Base-by-base conservation (phyloP, 192 early-diverging fungal species). In the Coemansia sp. region DNA sequence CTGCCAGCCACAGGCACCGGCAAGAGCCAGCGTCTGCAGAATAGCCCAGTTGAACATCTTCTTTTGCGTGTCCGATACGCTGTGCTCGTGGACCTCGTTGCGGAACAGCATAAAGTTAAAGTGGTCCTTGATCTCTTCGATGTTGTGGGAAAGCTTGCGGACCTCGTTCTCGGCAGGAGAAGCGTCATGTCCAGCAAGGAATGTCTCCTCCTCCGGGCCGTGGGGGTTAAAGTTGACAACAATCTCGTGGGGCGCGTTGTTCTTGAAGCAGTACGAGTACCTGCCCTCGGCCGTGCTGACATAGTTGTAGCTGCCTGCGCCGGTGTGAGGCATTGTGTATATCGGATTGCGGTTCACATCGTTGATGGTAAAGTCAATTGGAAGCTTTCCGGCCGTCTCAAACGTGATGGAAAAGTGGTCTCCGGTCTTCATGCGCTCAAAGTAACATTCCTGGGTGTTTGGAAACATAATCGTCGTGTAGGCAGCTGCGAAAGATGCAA, bases 51-150 rank as follows among this genome's bases (percentile, higher is more conserved):
- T 49, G 72, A 80, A 80, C 72, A 80, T 80, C 45, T 68, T 67
- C 41, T 49, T 54, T 61, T 80, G 77, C 19, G 77, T 80, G 36
- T 71, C 71, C 10, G 71, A 59, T 29, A 74, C 77, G 63, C 69
- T 74, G 56, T 74, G 67, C 59, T 80, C 71, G 49, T 74, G 77
- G 45, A 80, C 69, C 68, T 80, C 73, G 46, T 80, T 71, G 61
- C 77, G 77, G 73, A 74, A 74, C 65, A 80, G 57, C 77, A 80
- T 80, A 71, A 73, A 70, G 68, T 71, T 67, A 61, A 80, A 80
- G 60, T 80, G 77, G 36, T 80, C 77, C 36, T 50, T 70, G 59
- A 80, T 66, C 65, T 80, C 77, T 52, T 80, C 77, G 45, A 80
- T 62, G 59, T 80, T 80, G 62, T 74, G 71, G 34, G 77, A 70